Evolutionary conservation across 2,329 filamentous ascomycete species (phyloP), one percentile per base, ranked within the genome.

Genomic region (Paramyrothecium roridum): DNA sequence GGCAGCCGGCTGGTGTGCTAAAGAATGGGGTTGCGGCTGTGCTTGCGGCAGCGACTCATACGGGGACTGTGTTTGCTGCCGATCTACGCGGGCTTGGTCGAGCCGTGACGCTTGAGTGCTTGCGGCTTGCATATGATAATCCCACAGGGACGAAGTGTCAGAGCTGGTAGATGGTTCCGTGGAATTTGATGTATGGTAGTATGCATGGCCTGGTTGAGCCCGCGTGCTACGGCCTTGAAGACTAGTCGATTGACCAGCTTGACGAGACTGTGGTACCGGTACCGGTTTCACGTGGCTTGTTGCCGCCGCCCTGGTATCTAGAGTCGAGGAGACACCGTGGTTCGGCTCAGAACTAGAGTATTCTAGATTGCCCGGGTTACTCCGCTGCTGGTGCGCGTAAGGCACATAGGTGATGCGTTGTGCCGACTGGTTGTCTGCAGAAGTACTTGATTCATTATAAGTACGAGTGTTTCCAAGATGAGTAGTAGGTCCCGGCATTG

Each of bases 81-180:
- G 60, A 34, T 63, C 58, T 30, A 57, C 37, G 45, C 57, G 53
- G 3, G 56, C 54, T 43, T 61, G 54, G 50, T 63, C 61, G 2
- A 40, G 34, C 21, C 53, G 52, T 19, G 40, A 37, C 21, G 58
- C 54, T 16, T 46, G 37, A 26, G 52, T 52, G 10, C 55, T 54
- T 11, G 51, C 52, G 16, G 37, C 37, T 16, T 13, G 37, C 12
- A 16, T 43, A 19, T 43, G 37, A 13, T 43, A 43, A 6, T 43
- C 37, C 37, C 37, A 13, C n/a, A 43, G 6, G 7, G 37, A 43
- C n/a, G n/a, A 4, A 43, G 7, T 43, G 37, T 43, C 37, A 16
- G 37, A 16, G 37, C 37, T 13, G 37, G 13, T 43, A 19, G 37
- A 19, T 19, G 7, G 37, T 4, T 19, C n/a, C 13, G 16, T 17